Evolutionary conservation across 2,329 filamentous ascomycete species (phyloP).

Genomic region (Sporothrix sp.): DNA sequence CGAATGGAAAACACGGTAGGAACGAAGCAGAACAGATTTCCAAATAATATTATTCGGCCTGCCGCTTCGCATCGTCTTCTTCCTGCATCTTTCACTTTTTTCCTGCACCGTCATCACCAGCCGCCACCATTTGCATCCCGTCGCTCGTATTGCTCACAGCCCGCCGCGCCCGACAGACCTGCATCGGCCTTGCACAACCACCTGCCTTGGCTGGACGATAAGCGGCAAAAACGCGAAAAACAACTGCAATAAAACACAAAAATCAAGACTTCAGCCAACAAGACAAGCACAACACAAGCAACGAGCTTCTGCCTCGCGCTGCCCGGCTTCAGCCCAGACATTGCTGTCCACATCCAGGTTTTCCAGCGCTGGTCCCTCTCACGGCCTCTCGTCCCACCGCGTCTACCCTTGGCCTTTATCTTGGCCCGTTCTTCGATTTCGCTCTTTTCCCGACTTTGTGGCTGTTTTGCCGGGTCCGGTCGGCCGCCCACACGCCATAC

Average conservation of each 20-base stretch:
- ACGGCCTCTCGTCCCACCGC: neutral
- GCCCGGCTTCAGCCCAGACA: neutral
- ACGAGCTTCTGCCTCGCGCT: neutral
- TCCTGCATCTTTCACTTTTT: neutral
- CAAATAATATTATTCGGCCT: slow-evolving; percentile 4
- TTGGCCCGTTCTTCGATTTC: neutral
- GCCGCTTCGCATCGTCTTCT: neutral
- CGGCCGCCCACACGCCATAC: neutral
- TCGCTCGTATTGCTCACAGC: slow-evolving; percentile 5
- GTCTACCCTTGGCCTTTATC: neutral
- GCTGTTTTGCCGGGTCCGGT: neutral
- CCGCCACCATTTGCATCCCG: neutral
- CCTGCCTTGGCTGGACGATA: neutral
- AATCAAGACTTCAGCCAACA: neutral
- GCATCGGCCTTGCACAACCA: neutral
- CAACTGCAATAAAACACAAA: neutral
- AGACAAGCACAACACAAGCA: neutral
- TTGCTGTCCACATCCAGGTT: no score
- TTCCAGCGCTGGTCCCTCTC: no score
- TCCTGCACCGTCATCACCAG: neutral
- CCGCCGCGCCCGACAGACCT: neutral
- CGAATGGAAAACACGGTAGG: neutral
- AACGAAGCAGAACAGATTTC: neutral
- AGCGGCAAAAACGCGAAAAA: neutral
- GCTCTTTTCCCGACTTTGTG: neutral